Percentiles rank a stretch among this genome's conserved stretches.
Conservation (phyloP, 176 grass and related monocot genomes). For the Oryza glumipatula region DNA sequence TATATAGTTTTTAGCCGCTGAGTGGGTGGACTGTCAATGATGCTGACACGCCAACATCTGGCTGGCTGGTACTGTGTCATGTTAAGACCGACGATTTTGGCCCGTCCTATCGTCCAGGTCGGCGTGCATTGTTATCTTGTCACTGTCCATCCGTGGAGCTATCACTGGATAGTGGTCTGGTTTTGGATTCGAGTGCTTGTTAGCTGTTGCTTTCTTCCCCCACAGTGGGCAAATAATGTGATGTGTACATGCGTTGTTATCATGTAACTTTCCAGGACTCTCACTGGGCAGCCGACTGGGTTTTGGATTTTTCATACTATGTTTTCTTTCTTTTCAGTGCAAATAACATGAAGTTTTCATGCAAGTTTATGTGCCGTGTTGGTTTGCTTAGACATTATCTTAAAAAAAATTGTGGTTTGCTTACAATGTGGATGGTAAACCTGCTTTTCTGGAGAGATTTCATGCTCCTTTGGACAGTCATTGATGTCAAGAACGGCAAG, state of each 20-base stretch:
- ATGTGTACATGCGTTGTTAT: slow-evolving; percentile 16
- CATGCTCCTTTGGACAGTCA: background rate
- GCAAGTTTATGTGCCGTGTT: background rate
- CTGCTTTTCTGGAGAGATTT: background rate
- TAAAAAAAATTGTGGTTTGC: too few species aligned
- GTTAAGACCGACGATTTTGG: slow-evolving; percentile 15
- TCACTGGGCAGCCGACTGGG: background rate
- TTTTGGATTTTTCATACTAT: slow-evolving; percentile 19
- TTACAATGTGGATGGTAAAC: background rate
- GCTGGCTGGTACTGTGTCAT: slow-evolving; percentile 3
- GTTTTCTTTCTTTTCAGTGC: background rate
- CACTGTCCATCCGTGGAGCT: slow-evolving; percentile 12
- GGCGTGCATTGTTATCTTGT: slow-evolving; percentile 19
- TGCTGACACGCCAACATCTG: slow-evolving; percentile 34
- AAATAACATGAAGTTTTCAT: background rate
- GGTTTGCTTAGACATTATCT: background rate
- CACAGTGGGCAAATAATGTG: background rate
- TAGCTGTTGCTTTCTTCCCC: background rate
- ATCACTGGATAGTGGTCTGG: background rate
- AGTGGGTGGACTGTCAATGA: slow-evolving; percentile 27
- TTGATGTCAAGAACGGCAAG: background rate
- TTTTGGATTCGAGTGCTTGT: slow-evolving; percentile 25
- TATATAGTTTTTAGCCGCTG: background rate
- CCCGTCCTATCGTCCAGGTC: background rate
- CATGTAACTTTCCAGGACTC: background rate